A percentile compares a stretch with the other conserved stretches of the same genome.
Conservation (phyloP, 1,139 yeast species). For the Hemisphaericaspora subhashii region DNA sequence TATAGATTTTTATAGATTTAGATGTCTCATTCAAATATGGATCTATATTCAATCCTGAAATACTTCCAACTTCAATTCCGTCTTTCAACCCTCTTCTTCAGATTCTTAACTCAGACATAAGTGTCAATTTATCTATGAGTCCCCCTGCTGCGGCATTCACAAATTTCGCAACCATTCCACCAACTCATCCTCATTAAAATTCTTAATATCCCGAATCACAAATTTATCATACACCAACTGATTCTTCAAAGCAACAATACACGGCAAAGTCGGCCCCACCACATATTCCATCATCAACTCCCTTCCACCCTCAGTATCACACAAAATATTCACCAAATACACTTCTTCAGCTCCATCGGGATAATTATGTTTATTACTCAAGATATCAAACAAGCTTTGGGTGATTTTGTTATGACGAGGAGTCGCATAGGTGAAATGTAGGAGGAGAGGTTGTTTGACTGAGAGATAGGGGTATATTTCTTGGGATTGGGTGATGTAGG, state of each 20-base stretch:
- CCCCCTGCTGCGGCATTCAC: background rate
- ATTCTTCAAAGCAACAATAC: constrained; percentile 64
- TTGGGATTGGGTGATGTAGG: constrained; percentile 43
- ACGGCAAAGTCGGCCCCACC: constrained; percentile 56
- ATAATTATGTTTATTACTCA: constrained; percentile 51
- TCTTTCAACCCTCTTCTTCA: too few relatives aligned
- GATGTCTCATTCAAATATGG: too few relatives aligned
- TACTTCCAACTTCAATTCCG: too few relatives aligned
- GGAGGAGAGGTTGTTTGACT: constrained; percentile 59
- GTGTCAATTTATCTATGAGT: too few relatives aligned
- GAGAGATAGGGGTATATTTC: constrained; percentile 59
- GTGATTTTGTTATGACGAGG: constrained; percentile 62
- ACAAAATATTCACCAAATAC: constrained; percentile 68
- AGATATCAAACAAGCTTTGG: constrained; percentile 56
- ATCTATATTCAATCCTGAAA: too few relatives aligned
- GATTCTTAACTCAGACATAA: background rate
- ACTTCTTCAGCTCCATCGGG: constrained; percentile 42
- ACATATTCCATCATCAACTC: constrained; percentile 61
- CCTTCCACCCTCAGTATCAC: constrained; percentile 63
- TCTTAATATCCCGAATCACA: constrained; percentile 37
- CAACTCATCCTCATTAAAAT: constrained; percentile 53
- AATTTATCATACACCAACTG: constrained; percentile 61
- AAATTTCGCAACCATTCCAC: constrained; percentile 50
- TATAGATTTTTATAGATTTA: background rate
- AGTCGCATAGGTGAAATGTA: constrained; percentile 77